These are phyloP conservation scores for Mesembryanthemum crystallinum DNA, from an alignment of 148 eudicot genomes.

Conservation along the genomic window DNA sequence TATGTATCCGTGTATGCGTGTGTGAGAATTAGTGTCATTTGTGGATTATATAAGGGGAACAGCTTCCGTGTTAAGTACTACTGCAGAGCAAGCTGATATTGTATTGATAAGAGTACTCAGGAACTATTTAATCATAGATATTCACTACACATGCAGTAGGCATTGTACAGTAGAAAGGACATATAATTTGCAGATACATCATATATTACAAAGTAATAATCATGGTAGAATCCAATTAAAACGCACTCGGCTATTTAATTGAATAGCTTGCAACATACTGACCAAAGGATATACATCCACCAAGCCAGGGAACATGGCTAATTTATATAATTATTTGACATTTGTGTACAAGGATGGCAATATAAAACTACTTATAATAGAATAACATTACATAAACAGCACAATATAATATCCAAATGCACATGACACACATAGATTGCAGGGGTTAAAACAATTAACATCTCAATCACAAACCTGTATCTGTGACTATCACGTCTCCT, in stretches of 20 bases:
- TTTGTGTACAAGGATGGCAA: neutral
- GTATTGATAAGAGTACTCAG: neutral
- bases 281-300: neutral
- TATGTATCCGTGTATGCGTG: slow-evolving; percentile 24
- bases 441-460: neutral
- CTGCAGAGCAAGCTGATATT: slow-evolving; percentile 2
- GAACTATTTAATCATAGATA: neutral
- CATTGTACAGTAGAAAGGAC: too few species aligned
- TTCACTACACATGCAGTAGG: neutral
- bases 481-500: slow-evolving; percentile 88
- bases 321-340: neutral
- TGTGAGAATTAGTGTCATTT: slow-evolving; percentile 21
- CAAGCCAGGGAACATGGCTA: neutral
- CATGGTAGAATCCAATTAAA: neutral
- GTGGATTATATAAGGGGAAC: slow-evolving; percentile 17
- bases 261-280: neutral
- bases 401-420: neutral
- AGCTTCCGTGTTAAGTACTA: slow-evolving; percentile 48
- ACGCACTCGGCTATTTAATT: neutral
- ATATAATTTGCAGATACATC: neutral
- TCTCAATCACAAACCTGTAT: slow-evolving; percentile 55
- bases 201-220: neutral
- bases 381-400: neutral
- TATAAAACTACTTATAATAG: neutral
- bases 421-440: neutral